Base-by-base conservation (phyloP, 78 protist species). In the slime mould (Dictyostelium discoideum) region DNA sequence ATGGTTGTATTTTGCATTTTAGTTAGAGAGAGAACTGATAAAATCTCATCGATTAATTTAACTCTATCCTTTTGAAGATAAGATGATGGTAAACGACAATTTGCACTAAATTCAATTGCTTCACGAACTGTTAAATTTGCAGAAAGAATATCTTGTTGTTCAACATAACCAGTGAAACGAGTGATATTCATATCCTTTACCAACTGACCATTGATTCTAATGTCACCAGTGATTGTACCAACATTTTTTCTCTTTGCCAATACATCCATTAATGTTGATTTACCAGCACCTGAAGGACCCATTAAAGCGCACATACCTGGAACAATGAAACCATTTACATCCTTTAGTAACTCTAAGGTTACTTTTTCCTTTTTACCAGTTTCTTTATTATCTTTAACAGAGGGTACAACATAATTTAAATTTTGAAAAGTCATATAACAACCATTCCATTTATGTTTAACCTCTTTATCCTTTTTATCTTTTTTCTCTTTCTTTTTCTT, bases 51-150 rank as follows among this genome's bases (percentile, higher is more conserved):
- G 32, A 88, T 79, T 48, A 94, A 39, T 29, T 80, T 73, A 37
- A 46, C 46, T 20, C 74, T 76, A 44, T 94, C 97, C 22, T 50
- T 76, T 18, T 82, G 44, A 9, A 37, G 20, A 24, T 69, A 79
- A 1, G 84, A 69, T 20, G 69, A n/a, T 11, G 92, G 90, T 2
- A 88, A 29, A 84, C 97, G 86, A 54, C 90, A 87, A 29, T 65
- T 39, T 4, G 97, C 93, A 48, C 87, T 72, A 72, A 94, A 94
- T 24, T 94, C 92, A 7, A 94, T 90, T 3, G 97, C 93, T 24
- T 89, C 94, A 42, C 80, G 39, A 81, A 89, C 57, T 8, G 94
- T 89, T n/a, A 89, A 69, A 46, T 89, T 89, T 13, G 72, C 94
- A 80, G 94, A 89, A 0, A 89, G 85, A 10, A 89, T 69, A 67